Evolutionary conservation across 768 basidiomycete genomes (phyloP).

Genomic region (Trametes cubensis): DNA sequence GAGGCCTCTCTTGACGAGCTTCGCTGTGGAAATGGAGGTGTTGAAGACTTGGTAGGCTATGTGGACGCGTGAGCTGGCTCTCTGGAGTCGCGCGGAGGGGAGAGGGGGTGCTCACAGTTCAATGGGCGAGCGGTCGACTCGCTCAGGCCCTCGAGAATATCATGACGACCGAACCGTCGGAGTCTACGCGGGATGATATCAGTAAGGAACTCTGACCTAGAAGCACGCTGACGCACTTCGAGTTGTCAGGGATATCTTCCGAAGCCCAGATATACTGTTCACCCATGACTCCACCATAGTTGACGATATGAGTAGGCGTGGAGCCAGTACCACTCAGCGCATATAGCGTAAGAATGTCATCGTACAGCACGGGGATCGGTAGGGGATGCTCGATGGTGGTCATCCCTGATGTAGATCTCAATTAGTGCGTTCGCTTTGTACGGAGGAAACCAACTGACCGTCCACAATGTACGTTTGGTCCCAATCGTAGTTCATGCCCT

Average conservation of each 20-base stretch:
- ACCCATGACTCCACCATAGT: constrained; percentile 73
- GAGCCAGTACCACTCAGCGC: constrained; percentile 69
- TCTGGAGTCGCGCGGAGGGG: not conserved
- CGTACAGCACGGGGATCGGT: constrained; percentile 65
- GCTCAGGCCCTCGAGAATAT: constrained; percentile 58
- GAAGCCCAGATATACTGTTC: constrained; percentile 71
- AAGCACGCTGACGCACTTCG: constrained; percentile 52
- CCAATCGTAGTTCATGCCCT: constrained; percentile 82
- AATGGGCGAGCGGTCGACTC: constrained; percentile 64
- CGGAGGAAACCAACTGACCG: constrained; percentile 41
- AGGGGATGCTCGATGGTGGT: constrained; percentile 75
- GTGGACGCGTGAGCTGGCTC: not conserved
- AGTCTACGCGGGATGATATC: constrained; percentile 43
- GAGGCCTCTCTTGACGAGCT: constrained; percentile 67
- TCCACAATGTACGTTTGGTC: constrained; percentile 79
- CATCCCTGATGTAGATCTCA: constrained; percentile 54
- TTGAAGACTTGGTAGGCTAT: constrained; percentile 69
- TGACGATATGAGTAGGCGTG: constrained; percentile 76
- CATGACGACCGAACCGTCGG: constrained; percentile 65
- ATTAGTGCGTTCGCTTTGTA: not conserved
- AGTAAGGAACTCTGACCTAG: not conserved
- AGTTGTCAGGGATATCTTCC: constrained; percentile 65
- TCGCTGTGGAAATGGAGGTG: constrained; percentile 65
- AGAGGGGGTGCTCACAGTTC: constrained; percentile 48
- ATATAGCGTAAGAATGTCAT: constrained; percentile 65